Evolutionary conservation across 208 protist species (phyloP).

Genomic region (Novymonas esmeraldas): DNA sequence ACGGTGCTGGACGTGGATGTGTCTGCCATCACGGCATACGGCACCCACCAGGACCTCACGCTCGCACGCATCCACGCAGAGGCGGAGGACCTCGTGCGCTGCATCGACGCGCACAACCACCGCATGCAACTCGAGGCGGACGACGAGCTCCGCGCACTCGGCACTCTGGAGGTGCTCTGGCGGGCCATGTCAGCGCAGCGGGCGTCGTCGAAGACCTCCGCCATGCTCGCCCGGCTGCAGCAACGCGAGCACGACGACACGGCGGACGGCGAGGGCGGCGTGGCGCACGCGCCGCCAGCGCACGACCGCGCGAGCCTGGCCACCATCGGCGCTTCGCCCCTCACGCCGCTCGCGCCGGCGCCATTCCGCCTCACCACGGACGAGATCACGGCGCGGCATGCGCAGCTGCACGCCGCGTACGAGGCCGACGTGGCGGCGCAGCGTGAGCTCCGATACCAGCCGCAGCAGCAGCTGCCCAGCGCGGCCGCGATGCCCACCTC

Average conservation of each 20-base stretch:
- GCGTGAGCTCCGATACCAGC: slow-evolving; percentile 2
- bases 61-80: slow-evolving; percentile 51
- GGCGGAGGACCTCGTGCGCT: slow-evolving; percentile 35
- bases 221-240: not conserved
- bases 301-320: not conserved
- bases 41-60: slow-evolving; percentile 64
- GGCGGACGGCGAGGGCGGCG: not conserved
- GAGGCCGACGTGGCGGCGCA: slow-evolving; percentile 27
- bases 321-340: not conserved
- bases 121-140: slow-evolving; percentile 40
- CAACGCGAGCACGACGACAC: not conserved
- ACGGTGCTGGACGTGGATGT: slow-evolving; percentile 62
- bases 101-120: slow-evolving; percentile 47
- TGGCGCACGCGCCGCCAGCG: not conserved
- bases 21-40: slow-evolving; percentile 52
- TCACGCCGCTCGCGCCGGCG: slow-evolving; percentile 6
- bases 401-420: slow-evolving; percentile 24
- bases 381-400: slow-evolving; percentile 26
- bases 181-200: slow-evolving; percentile 23
- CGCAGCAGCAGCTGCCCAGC: not conserved
- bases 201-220: not conserved
- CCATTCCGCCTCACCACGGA: slow-evolving; percentile 16
- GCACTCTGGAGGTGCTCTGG: slow-evolving; percentile 34
- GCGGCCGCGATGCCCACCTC: not conserved
- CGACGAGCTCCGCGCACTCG: slow-evolving; percentile 37